Percentiles rank a stretch among this genome's conserved stretches.
phyloP scores from a whole-genome alignment of 768 basidiomycete species.

The Naematelia encephala region DNA sequence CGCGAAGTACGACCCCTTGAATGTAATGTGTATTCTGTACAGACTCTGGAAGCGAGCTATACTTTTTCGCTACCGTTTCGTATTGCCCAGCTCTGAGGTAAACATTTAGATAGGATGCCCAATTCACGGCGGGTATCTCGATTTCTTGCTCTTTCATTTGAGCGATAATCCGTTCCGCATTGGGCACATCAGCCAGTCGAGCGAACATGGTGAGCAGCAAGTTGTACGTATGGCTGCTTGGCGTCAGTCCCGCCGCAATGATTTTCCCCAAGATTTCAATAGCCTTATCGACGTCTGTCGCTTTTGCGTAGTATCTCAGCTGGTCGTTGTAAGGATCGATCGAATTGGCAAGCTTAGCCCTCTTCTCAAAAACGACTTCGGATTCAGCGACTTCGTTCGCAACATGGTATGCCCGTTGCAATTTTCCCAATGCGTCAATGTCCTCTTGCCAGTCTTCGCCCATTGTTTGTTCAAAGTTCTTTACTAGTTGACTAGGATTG shows the following conservation, averaged over 20 bases:
- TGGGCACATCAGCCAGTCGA: slow-evolving; percentile 60
- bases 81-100: slow-evolving; percentile 78
- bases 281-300: slow-evolving; percentile 23
- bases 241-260: slow-evolving; percentile 52
- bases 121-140: slow-evolving; percentile 32
- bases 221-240: slow-evolving; percentile 62
- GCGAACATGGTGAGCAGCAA: slow-evolving; percentile 67
- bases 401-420: background rate
- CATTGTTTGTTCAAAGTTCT: background rate
- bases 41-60: slow-evolving; percentile 57
- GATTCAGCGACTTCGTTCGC: background rate
- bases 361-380: background rate
- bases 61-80: slow-evolving; percentile 68
- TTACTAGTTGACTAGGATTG: background rate
- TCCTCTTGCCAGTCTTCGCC: background rate
- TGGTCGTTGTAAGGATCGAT: background rate
- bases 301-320: slow-evolving; percentile 10
- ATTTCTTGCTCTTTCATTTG: slow-evolving; percentile 56
- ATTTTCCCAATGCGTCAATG: background rate
- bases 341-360: background rate
- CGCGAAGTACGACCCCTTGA: slow-evolving; percentile 76
- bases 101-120: slow-evolving; percentile 70
- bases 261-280: slow-evolving; percentile 32
- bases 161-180: slow-evolving; percentile 66
- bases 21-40: slow-evolving; percentile 51